Base-by-base conservation (phyloP, 495 filamentous ascomycete genomes). In the Neurospora sp. region DNA sequence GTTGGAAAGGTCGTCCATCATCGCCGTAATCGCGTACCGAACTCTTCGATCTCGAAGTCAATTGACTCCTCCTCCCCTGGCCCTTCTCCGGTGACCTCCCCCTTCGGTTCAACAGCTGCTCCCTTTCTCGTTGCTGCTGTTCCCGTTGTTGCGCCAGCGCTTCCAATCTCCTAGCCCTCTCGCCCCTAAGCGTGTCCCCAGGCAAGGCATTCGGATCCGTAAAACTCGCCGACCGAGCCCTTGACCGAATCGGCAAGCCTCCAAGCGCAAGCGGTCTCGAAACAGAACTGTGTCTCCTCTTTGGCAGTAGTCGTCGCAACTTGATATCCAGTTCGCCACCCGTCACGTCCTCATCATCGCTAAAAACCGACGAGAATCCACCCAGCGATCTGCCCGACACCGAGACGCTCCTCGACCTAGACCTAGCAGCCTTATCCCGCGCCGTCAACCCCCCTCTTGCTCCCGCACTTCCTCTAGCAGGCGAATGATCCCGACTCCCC, bases 401-500 rank as follows among this genome's bases (percentile, higher is more conserved):
- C 27, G 54, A 66, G 14, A 66, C 54, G 1, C 54, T 66, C 3
- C 54, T 66, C 1, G 54, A 66, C 54, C 54, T 66, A 3, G 54
- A 66, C 12, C 54, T 16, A 18, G 54, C 54, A 62, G 27, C 54
- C 27, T 35, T 35, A 62, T 35, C 54, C 54, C 14, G 2, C 7
- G 14, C 54, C 27, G 54, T 14, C 27, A 14, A 6, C 27, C 54
- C 20, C 27, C 54, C 14, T 62, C 27, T 16, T 62, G 54, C 54
- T 27, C 23, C 54, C n/a, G n/a, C 44, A 20, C 44, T 46, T 20
- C n/a, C n/a, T 16, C 44, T 27, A 37, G 73, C 42, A 16, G 75
- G 72, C 23, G 76, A 77, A 18, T 74, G 69, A n/a, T 73, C 41
- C 27, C 54, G 23, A 66, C 54, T 66, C 14, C 54, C 54, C 54